Conservation (phyloP, 2,329 filamentous ascomycete species). For the Rhexocercosporidium sp. region DNA sequence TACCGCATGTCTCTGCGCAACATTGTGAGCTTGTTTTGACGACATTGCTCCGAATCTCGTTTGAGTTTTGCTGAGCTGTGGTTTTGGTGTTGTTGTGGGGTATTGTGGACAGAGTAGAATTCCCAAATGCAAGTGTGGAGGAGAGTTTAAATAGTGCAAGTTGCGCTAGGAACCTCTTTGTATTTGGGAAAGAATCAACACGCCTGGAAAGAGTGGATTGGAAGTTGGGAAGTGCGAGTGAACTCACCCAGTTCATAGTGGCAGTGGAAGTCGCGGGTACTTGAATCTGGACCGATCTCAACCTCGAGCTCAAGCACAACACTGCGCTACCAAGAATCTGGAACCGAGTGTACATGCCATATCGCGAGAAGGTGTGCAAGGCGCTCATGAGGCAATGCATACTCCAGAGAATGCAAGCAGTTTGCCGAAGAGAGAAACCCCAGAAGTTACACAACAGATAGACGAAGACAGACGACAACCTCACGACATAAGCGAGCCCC, state of each 20-base stretch:
- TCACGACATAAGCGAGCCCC: constrained; percentile 14
- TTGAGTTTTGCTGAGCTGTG: neutral
- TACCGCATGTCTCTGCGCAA: constrained; percentile 21
- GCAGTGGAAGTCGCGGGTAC: neutral
- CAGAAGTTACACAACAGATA: constrained; percentile 7
- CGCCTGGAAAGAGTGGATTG: neutral
- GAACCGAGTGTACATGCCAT: neutral
- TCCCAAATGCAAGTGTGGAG: neutral
- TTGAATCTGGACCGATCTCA: neutral
- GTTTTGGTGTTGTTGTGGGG: neutral
- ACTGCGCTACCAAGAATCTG: neutral
- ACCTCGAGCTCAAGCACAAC: neutral
- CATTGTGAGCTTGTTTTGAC: constrained; percentile 32
- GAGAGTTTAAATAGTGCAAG: neutral
- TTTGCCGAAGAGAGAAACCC: neutral
- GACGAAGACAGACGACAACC: neutral
- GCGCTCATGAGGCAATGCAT: neutral
- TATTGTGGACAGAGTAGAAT: neutral
- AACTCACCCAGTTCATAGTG: neutral
- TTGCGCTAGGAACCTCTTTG: neutral
- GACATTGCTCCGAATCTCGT: constrained; percentile 11
- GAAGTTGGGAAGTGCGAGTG: neutral
- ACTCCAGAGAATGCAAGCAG: neutral
- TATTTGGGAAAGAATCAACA: neutral
- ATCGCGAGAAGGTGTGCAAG: neutral